phyloP scores from a whole-genome alignment of 805 yeast genomes.

The Candida stauntonica region DNA sequence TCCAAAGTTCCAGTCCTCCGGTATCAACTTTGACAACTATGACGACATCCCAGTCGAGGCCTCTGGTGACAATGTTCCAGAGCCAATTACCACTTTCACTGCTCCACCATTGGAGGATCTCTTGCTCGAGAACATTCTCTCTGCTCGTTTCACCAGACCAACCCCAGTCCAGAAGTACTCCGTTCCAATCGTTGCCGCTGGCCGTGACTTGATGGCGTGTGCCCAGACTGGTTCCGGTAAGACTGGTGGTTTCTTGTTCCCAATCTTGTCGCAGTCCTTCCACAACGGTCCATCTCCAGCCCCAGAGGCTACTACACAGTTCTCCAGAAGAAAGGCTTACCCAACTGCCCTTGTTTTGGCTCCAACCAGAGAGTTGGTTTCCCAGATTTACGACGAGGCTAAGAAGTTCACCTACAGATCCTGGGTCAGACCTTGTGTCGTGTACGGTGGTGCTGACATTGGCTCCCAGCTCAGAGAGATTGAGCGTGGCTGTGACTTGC shows the following conservation, averaged over 20 bases:
- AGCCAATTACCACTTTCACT: slow-evolving; percentile 82
- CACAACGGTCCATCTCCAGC: slow-evolving; percentile 75
- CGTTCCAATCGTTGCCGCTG: slow-evolving; percentile 82
- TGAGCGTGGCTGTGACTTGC: slow-evolving; percentile 89
- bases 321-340: slow-evolving; percentile 71
- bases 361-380: slow-evolving; percentile 98
- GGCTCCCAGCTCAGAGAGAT: slow-evolving; percentile 82
- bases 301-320: slow-evolving; percentile 41
- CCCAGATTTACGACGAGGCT: slow-evolving; percentile 95
- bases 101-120: slow-evolving; percentile 88
- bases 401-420: slow-evolving; percentile 95
- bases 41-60: slow-evolving; percentile 99
- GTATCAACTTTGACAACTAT: slow-evolving; percentile 97
- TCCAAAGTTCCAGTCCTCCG: slow-evolving; percentile 79
- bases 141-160: slow-evolving; percentile 91
- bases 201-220: slow-evolving; percentile 95
- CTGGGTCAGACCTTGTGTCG: slow-evolving; percentile 96
- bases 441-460: slow-evolving; percentile 98
- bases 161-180: slow-evolving; percentile 96
- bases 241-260: slow-evolving; percentile 99
- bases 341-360: slow-evolving; percentile 96
- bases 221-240: slow-evolving; percentile 99
- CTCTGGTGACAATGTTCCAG: slow-evolving; percentile 91
- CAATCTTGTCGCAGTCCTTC: slow-evolving; percentile 89
- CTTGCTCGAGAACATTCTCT: slow-evolving; percentile 78